A percentile compares a stretch with the other conserved stretches of the same genome.
Evolutionary conservation across 177 flowering plant species (phyloP).

Genomic region (Vitis hybrid): DNA sequence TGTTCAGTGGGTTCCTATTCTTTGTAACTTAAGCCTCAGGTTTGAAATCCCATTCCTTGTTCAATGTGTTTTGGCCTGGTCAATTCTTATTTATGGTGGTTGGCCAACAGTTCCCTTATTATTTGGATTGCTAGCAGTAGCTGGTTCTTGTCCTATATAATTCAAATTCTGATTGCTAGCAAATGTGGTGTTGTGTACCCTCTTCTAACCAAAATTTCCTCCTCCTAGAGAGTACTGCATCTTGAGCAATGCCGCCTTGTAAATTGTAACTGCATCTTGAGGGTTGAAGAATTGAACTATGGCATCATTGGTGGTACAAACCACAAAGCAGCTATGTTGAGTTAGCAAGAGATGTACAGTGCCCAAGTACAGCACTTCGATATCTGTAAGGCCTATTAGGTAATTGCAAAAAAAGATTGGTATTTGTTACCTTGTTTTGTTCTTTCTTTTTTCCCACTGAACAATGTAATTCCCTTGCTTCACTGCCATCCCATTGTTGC

Average conservation of each 20-base stretch:
- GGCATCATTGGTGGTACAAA: not conserved
- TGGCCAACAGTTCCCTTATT: not conserved
- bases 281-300: not conserved
- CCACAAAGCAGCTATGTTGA: no score
- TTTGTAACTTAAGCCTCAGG: constrained; percentile 27
- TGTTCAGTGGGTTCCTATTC: constrained; percentile 17
- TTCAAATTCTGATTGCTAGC: constrained; percentile 6
- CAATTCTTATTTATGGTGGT: constrained; percentile 9
- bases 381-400: no score
- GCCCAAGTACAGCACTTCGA: no score
- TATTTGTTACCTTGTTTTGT: no score
- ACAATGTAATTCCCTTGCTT: no score
- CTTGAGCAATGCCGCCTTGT: not conserved
- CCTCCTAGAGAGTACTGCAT: constrained; percentile 9
- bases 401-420: no score
- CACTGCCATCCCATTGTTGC: no score
- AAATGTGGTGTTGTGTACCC: not conserved
- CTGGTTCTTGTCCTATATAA: not conserved
- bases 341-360: no score
- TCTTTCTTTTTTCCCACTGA: no score
- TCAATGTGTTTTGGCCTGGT: not conserved
- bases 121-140: not conserved
- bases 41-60: constrained; percentile 13
- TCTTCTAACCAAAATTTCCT: not conserved
- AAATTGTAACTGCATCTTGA: constrained; percentile 1